Evolutionary conservation across 257 asterid genomes (phyloP).

Genomic region (Nicotiana undulata): DNA sequence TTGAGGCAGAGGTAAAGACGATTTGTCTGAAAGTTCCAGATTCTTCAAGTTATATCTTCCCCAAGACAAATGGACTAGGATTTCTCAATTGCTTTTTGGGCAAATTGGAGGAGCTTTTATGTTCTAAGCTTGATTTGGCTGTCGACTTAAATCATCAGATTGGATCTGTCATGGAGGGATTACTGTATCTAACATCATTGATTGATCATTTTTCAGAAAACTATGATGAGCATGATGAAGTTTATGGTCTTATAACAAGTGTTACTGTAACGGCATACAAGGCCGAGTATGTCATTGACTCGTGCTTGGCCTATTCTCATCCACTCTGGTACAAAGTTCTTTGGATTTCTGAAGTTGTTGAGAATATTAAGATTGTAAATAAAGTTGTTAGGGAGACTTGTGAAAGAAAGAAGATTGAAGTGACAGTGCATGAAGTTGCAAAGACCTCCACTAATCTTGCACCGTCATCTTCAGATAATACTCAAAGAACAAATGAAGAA

Average conservation of each 20-base stretch:
- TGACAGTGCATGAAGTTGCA: neutral
- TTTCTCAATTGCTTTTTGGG: neutral
- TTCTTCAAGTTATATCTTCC: constrained; percentile 1
- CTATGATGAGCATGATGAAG: constrained; percentile 1
- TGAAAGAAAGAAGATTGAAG: neutral
- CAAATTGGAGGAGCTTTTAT: neutral
- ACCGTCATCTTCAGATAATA: neutral
- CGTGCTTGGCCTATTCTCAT: neutral
- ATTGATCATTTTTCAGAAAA: neutral
- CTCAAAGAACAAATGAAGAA: neutral
- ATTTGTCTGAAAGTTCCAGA: neutral
- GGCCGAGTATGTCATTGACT: constrained; percentile 3
- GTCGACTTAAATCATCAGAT: neutral
- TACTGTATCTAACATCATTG: neutral
- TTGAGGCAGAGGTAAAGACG: neutral
- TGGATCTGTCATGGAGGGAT: neutral
- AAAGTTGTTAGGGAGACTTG: neutral
- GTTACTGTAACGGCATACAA: constrained; percentile 2
- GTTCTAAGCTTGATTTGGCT: neutral
- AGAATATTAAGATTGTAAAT: neutral
- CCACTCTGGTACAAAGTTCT: constrained; percentile 2
- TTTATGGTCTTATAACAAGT: neutral
- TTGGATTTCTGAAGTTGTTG: neutral
- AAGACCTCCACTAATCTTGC: neutral
- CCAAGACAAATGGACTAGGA: neutral